Conservation (phyloP, 257 asterid species). For the Handroanthus guayacan region DNA sequence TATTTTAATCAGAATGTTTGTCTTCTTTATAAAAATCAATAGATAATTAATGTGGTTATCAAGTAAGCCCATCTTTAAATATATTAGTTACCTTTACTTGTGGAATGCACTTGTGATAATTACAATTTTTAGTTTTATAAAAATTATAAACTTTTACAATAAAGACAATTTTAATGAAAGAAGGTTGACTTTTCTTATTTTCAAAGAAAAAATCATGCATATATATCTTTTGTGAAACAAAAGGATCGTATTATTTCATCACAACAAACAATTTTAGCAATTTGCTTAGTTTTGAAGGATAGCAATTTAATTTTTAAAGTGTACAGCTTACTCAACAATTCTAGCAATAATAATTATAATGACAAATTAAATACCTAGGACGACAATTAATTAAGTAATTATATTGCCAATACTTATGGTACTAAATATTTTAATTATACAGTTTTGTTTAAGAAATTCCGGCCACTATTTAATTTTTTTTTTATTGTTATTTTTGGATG, state of each 20-base stretch:
- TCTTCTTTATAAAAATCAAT: neutral
- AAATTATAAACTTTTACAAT: too few relatives aligned
- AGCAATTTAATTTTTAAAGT: neutral
- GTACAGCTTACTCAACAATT: neutral
- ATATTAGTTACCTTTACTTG: too few relatives aligned
- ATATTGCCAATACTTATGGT: neutral
- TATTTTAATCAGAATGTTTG: neutral
- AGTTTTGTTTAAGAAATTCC: slow-evolving; percentile 2
- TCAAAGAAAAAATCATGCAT: neutral
- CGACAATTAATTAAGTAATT: neutral
- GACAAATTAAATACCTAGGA: neutral
- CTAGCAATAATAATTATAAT: neutral
- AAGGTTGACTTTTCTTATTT: neutral
- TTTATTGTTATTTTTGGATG: neutral
- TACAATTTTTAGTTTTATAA: too few relatives aligned
- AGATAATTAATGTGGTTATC: neutral
- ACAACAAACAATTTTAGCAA: neutral
- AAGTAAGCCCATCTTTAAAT: too few relatives aligned
- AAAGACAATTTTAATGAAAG: neutral
- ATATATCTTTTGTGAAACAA: neutral
- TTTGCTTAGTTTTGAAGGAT: neutral
- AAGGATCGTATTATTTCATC: neutral
- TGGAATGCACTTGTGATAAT: neutral
- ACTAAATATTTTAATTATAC: neutral
- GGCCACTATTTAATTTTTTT: neutral